Conservation (phyloP, 306 rosid genomes). For the Prunus campanulata region DNA sequence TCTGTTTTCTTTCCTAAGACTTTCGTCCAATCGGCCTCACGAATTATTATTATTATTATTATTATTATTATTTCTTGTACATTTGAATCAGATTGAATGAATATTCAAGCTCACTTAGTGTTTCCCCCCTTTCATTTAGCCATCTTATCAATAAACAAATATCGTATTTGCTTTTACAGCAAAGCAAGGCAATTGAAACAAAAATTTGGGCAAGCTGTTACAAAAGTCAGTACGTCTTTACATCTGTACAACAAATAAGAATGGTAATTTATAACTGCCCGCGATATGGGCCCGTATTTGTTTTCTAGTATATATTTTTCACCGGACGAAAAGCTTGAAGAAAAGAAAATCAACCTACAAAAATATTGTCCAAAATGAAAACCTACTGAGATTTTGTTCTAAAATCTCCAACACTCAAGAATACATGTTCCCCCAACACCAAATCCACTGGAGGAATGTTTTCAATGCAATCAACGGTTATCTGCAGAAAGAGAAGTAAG, state of each 20-base stretch:
- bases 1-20: too few species aligned
- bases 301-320: neutral
- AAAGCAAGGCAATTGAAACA: neutral
- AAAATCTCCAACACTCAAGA: conserved; percentile 62
- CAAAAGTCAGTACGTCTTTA: neutral
- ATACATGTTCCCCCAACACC: conserved; percentile 57
- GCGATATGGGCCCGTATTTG: neutral
- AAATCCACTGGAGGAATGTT: conserved; percentile 49
- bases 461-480: conserved; percentile 52
- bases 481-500: conserved; percentile 37
- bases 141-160: neutral
- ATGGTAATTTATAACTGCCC: neutral
- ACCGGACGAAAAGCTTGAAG: neutral
- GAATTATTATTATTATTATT: too few species aligned
- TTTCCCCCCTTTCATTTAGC: too few species aligned
- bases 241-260: neutral
- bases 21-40: too few species aligned
- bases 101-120: too few species aligned
- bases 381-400: conserved; percentile 20
- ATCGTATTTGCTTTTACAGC: neutral
- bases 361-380: neutral
- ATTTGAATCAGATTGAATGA: too few species aligned
- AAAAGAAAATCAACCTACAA: neutral
- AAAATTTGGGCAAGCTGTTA: neutral
- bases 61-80: too few species aligned